These are phyloP conservation scores for Ceratobasidium sp. DNA, from an alignment of 1,284 basidiomycete genomes.

Conservation along the genomic window DNA sequence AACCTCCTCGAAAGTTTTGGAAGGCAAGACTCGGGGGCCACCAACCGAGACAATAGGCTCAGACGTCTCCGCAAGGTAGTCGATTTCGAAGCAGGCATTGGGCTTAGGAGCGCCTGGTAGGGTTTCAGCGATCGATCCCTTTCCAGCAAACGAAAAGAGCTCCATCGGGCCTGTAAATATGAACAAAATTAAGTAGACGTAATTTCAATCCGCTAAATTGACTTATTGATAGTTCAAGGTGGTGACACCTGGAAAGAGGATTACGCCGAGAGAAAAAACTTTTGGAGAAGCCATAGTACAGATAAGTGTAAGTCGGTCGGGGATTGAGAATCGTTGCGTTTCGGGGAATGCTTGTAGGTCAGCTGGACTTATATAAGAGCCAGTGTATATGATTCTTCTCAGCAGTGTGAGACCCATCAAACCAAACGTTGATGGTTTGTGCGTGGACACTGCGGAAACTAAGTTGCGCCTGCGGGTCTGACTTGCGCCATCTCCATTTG, in stretches of 20 bases:
- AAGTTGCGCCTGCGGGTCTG: constrained; percentile 38
- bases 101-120: constrained; percentile 12
- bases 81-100: constrained; percentile 41
- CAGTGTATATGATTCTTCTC: not conserved
- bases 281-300: not conserved
- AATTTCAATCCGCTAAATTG: not conserved
- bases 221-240: constrained; percentile 38
- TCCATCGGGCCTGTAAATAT: constrained; percentile 35
- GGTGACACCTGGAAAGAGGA: constrained; percentile 10
- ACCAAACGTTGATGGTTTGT: too few species aligned
- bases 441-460: constrained; percentile 9
- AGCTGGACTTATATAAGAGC: not conserved
- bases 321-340: not conserved
- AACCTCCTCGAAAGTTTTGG: constrained; percentile 39
- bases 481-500: constrained; percentile 19
- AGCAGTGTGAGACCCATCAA: too few species aligned
- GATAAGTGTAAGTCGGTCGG: not conserved
- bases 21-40: constrained; percentile 32
- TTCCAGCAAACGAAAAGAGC: constrained; percentile 8
- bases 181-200: not conserved
- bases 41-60: constrained; percentile 25
- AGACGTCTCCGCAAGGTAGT: constrained; percentile 49
- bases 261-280: constrained; percentile 12
- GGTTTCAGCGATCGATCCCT: not conserved
- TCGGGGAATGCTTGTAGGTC: not conserved